Evolutionary conservation across 495 filamentous ascomycete genomes (phyloP), one percentile per base, ranked within the genome.

Genomic region (Daldinia bambusicola): DNA sequence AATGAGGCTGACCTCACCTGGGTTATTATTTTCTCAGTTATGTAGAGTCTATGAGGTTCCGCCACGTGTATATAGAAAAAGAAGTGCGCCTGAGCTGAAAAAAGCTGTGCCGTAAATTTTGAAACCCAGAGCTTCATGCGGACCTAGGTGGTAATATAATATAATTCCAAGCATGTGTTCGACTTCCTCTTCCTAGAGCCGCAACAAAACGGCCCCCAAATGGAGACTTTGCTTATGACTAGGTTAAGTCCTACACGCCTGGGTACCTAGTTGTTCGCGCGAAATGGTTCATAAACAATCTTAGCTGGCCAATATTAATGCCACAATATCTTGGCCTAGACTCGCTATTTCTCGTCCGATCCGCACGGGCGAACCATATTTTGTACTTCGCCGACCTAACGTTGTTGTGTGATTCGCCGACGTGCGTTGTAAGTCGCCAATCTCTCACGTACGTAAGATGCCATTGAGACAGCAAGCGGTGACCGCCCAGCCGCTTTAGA

Each of bases 191-290:
- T n/a, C 3, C 38, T 20, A 20, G 41, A 45, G 41, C 41, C 41
- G 16, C 41, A 45, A 20, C 41, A 9, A 45, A 52, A 52, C 14
- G 50, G 50, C 50, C 50, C 50, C 50, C 50, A 52, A 9, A 12
- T 26, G 22, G 10, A 14, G 10, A 0, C 18, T 31, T 52, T 22
- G 18, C 30, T 31, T 26, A 30, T 31, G 26, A 31, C 50, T 20
- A 51, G 26, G 14, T 10, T 20, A 51, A 7, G 40, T 43, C 34
- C 34, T 43, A 43, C 12, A 14, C 40, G 12, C 40, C 5, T 14
- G 40, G 40, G 13, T 43, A 43, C 9, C 4, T 7, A 6, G 22
- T 30, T 31, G 48, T 51, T 12, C 18, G 20, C 20, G 14, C 12
- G 50, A 26, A 13, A 52, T 52, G 22, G 14, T 52, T 52, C 50